Base-by-base conservation (phyloP, 768 basidiomycete genomes). In the Pilatotrama ljubarskyi region DNA sequence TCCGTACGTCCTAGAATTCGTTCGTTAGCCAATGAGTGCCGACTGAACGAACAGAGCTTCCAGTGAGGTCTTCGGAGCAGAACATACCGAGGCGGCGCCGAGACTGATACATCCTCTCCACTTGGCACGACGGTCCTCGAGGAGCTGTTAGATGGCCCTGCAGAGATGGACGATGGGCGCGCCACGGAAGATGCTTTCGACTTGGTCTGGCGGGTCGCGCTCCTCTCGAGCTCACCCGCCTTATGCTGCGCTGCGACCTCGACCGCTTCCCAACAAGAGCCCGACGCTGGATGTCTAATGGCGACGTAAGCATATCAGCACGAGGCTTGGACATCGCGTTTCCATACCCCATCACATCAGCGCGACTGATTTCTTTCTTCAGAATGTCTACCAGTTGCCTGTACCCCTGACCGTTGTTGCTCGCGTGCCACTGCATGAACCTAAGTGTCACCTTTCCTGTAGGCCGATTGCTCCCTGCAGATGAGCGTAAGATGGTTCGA, bases 371-470 rank as follows among this genome's bases (percentile, higher is more conserved):
- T 13, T 17, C 14, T 5, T 32, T 44, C 47, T 55, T 49, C 15
- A 66, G 37, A 3, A 44, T 14, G 2, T 11, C 22, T 10, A 62
- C n/a, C 9, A 67, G 37, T 9, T 55, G 15, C 1, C 26, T 6
- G 48, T 67, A 67, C 1, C 37, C 35, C 3, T 42, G 38, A 13
- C 51, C 50, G 24, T 59, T 36, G 20, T 48, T 58, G 26, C 61
- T 58, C 7, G 66, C 17, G 38, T 65, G 56, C 5, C 26, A 8
- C 1, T 29, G 24, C 3, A 47, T 6, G 25, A 67, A 63, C 15
- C 43, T 58, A 51, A 67, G 44, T 3, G 57, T 55, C 3, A 67
- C 26, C 0, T 10, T 5, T 1, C 66, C 64, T 3, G 49, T 22
- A 11, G 49, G 29, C 18, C 35, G 29, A 32, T 10, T 4, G 29